Base-by-base conservation (phyloP, 1,139 yeast species). In the Hemisphaericaspora xylofermentans region DNA sequence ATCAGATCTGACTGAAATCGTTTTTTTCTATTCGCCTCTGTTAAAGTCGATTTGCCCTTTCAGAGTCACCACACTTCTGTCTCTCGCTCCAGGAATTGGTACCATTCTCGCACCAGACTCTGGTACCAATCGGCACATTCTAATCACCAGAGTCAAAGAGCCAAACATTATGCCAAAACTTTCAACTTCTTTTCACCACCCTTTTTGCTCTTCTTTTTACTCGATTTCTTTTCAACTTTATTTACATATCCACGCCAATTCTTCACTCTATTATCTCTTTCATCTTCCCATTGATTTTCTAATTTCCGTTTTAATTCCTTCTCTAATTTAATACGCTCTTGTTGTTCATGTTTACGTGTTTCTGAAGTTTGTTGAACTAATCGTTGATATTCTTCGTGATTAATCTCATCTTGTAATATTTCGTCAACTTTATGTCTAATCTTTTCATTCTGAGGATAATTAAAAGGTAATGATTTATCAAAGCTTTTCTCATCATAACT, bases 251-350 rank as follows among this genome's bases (percentile, higher is more conserved):
- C 61, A 40, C 88, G 63, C 91, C 91, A 84, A 52, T 68, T 78
- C 16, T 64, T 63, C 7, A 84, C 88, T 34, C 91, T 61, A 3
- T 60, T 59, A 40, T 81, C 88, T 40, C 88, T 49, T 14, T 71
- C 72, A 41, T 76, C 78, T 52, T 82, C 89, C 91, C 91, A 84
- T 25, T 68, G 66, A 42, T 69, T 59, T 34, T 76, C 77, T 46
- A 67, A 48, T 43, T 72, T 65, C 38, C 63, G 61, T 46, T 70
- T 67, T 32, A 59, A 49, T 37, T 68, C 64, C 40, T 70, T 54
- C 47, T 73, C 74, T 51, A 64, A 58, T 43, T 57, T 68, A 50
- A 58, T 66, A 54, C 54, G 71, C 63, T 59, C 51, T 4, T 51
- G 49, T 22, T 64, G 63, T 34, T 63, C 63, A 16, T 57, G 53